Percentiles rank a stretch among this genome's conserved stretches.
phyloP scores from a whole-genome alignment of 441 rosid genomes.

The Eruca vesicaria region DNA sequence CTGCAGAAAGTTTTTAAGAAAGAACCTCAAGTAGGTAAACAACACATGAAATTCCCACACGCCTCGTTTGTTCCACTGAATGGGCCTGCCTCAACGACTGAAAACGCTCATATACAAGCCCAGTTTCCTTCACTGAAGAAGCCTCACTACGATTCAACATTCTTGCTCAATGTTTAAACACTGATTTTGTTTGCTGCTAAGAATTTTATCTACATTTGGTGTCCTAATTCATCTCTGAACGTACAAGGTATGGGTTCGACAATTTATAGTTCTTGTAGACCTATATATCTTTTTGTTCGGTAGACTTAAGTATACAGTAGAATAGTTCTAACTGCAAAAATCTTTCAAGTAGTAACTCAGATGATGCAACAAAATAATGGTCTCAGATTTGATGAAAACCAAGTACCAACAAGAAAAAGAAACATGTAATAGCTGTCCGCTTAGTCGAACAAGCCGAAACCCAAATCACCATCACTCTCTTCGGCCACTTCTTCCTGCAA shows the following conservation, averaged over 20 bases:
- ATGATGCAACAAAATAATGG: background rate
- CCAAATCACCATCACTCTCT: conserved; percentile 84
- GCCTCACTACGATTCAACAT: background rate
- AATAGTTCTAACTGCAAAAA: background rate
- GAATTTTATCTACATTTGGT: background rate
- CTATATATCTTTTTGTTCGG: background rate
- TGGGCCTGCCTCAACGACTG: background rate
- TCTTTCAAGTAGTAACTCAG: background rate
- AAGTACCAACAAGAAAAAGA: background rate
- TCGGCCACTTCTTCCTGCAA: conserved; percentile 71
- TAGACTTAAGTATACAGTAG: too few relatives aligned
- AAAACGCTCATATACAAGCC: background rate
- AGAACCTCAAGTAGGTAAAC: too few relatives aligned
- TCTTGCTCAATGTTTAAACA: background rate
- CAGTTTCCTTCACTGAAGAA: background rate
- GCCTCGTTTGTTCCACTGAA: background rate
- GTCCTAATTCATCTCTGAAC: background rate
- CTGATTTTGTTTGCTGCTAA: background rate
- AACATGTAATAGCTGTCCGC: background rate
- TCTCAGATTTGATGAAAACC: background rate
- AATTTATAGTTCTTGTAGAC: background rate
- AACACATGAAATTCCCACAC: background rate
- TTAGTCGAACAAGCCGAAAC: conserved; percentile 72
- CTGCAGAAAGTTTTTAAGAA: too few relatives aligned
- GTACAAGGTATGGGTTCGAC: background rate